phyloP scores from a whole-genome alignment of 2,329 filamentous ascomycete genomes.

The Neurospora sp. region DNA sequence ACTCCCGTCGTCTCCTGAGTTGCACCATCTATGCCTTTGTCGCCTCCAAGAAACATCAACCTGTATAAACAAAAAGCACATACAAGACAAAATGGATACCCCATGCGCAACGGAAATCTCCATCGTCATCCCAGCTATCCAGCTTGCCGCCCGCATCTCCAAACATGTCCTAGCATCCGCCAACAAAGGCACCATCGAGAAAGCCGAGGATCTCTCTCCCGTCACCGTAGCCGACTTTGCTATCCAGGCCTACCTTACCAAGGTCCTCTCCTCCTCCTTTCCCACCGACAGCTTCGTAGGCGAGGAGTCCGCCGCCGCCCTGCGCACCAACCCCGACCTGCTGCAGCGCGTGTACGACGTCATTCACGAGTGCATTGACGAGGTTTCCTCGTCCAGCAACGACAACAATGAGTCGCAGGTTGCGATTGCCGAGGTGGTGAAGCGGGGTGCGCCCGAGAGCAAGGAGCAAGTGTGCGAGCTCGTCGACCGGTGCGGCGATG shows the following conservation, averaged over 20 bases:
- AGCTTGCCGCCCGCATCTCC: conserved; percentile 38
- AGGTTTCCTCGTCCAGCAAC: not conserved
- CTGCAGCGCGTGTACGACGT: conserved; percentile 38
- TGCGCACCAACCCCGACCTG: conserved; percentile 33
- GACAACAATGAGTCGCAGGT: not conserved
- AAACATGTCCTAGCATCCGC: conserved; percentile 35
- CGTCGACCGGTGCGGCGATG: conserved; percentile 41
- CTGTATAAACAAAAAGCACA: not conserved
- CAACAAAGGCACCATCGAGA: conserved; percentile 41
- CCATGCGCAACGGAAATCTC: conserved; percentile 32
- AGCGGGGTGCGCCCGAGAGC: conserved; percentile 7
- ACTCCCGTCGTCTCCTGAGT: not conserved
- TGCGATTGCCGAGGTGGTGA: not conserved
- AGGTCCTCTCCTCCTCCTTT: conserved; percentile 37
- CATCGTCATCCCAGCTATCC: conserved; percentile 32
- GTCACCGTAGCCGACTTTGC: conserved; percentile 52
- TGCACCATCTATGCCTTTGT: not conserved
- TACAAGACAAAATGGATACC: conserved; percentile 28
- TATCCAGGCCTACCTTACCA: conserved; percentile 43
- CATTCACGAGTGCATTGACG: conserved; percentile 17
- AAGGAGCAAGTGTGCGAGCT: conserved; percentile 39
- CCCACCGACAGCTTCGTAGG: conserved; percentile 43
- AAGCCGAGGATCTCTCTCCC: conserved; percentile 41
- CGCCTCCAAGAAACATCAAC: not conserved
- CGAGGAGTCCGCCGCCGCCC: conserved; percentile 41